A percentile compares a stretch with the other conserved stretches of the same genome.
phyloP scores from a whole-genome alignment of 2,329 filamentous ascomycete species.

The Xylogone sp. region DNA sequence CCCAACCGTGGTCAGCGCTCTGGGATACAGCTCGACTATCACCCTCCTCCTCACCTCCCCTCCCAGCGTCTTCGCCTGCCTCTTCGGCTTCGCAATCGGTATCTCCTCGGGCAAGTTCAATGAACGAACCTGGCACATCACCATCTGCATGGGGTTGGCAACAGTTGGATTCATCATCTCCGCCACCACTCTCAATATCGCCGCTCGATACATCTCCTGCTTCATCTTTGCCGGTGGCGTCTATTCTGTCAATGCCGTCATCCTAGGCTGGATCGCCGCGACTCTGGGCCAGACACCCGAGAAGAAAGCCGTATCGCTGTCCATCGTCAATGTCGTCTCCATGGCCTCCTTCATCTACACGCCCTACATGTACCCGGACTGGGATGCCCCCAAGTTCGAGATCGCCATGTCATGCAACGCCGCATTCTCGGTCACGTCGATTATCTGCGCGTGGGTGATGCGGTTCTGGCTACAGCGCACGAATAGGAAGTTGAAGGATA shows the following conservation, averaged over 20 bases:
- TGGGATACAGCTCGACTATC: conserved; percentile 35
- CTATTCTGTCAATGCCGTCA: conserved; percentile 11
- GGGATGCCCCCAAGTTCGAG: conserved; percentile 27
- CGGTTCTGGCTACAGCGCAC: neutral
- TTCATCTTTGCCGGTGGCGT: conserved; percentile 13
- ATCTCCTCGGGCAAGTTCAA: conserved; percentile 36
- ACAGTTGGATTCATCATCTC: conserved; percentile 28
- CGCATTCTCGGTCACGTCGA: neutral
- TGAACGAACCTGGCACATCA: conserved; percentile 34
- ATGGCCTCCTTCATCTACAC: conserved; percentile 34
- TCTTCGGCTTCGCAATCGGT: conserved; percentile 33
- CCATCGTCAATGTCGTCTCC: conserved; percentile 32
- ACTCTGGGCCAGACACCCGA: conserved; percentile 33
- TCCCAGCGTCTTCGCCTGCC: conserved; percentile 35
- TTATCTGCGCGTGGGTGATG: neutral
- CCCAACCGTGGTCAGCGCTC: conserved; percentile 31
- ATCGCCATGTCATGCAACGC: conserved; percentile 10
- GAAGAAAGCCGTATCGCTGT: conserved; percentile 31
- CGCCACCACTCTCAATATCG: conserved; percentile 25
- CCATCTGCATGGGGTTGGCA: conserved; percentile 30
- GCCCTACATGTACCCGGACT: conserved; percentile 32
- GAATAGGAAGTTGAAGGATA: conserved; percentile 3
- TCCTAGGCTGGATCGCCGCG: conserved; percentile 13
- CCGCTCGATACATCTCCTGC: conserved; percentile 10
- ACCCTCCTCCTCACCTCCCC: conserved; percentile 39